Evolutionary conservation across 331 rosid genomes (phyloP), one percentile per base, ranked within the genome.

Genomic region (Phaseolus coccineus): DNA sequence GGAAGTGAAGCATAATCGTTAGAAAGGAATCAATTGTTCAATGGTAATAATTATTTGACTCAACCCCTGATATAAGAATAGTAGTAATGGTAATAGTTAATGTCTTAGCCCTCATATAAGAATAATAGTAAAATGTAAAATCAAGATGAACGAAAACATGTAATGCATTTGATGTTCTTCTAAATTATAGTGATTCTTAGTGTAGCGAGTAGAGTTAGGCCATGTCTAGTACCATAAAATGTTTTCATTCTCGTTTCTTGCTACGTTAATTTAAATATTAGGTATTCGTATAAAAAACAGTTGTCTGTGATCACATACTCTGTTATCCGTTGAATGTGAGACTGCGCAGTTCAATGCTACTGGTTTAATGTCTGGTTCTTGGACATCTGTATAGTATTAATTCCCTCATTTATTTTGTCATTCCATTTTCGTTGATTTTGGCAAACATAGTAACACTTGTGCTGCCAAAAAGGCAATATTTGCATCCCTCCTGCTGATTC

Each of bases 371-470:
- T 39, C 71, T n/a, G 30, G 71, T 39, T 15, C 15, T n/a, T 37
- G 30, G 19, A n/a, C 66, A 66, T 77, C 46, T 67, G 15, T 46
- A 37, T 52, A 12, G 25, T 25, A 53, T 28, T 67, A 39, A 39
- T 52, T 53, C 37, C 27, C 39, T 39, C 51, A 4, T 64, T 37
- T 52, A 33, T 8, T 37, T 42, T 6, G 24, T 55, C 52, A 56
- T 56, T 69, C 2, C 27, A 57, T 57, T 46, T 79, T 77, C 53
- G 13, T 39, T 57, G 61, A 30, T 69, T 58, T 70, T 58, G 30
- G 71, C 39, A n/a, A 42, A 25, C 33, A 7, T 77, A 24, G 35
- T 24, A 46, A 65, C 19, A 64, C 19, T 35, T 13, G 6, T 9
- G 56, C 30, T 25, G 55, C 48, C 7, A 12, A 37, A 8, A 77